Conservation (phyloP, 2,329 filamentous ascomycete species). For the Ceratocystis cacaofunesta region DNA sequence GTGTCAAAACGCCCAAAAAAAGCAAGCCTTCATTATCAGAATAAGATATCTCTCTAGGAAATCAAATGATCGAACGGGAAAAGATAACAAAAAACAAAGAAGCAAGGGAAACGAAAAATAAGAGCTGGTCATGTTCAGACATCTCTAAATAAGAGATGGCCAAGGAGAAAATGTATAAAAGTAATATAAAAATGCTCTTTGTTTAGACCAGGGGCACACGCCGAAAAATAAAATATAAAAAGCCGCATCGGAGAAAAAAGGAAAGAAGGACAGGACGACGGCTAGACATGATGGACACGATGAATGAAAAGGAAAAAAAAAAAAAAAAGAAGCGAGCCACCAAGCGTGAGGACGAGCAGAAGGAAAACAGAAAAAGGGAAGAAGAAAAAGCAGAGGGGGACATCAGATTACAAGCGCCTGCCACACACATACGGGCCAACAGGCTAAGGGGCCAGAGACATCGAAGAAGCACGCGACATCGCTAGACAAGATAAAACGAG, state of each 20-base stretch:
- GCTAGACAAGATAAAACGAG: background rate
- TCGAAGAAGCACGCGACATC: background rate
- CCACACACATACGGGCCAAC: background rate
- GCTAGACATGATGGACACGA: background rate
- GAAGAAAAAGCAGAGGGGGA: background rate
- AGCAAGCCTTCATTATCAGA: background rate
- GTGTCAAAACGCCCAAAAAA: background rate
- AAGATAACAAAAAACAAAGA: background rate
- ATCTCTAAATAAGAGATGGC: background rate
- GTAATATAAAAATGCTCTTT: constrained; percentile 1
- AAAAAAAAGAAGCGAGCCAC: background rate
- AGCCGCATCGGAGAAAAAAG: constrained; percentile 9
- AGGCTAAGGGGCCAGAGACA: background rate
- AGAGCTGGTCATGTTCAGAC: background rate
- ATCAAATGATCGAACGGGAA: background rate
- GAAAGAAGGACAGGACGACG: constrained; percentile 5
- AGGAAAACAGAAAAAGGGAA: no score
- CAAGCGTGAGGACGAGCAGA: background rate
- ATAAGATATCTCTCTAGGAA: background rate
- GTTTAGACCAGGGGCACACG: background rate
- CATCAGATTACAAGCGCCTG: constrained; percentile 1
- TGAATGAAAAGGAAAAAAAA: background rate
- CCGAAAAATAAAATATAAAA: background rate
- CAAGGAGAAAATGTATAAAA: background rate
- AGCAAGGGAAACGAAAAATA: background rate